Base-by-base conservation (phyloP, 805 yeast species). In the Zygotorulaspora sp. region DNA sequence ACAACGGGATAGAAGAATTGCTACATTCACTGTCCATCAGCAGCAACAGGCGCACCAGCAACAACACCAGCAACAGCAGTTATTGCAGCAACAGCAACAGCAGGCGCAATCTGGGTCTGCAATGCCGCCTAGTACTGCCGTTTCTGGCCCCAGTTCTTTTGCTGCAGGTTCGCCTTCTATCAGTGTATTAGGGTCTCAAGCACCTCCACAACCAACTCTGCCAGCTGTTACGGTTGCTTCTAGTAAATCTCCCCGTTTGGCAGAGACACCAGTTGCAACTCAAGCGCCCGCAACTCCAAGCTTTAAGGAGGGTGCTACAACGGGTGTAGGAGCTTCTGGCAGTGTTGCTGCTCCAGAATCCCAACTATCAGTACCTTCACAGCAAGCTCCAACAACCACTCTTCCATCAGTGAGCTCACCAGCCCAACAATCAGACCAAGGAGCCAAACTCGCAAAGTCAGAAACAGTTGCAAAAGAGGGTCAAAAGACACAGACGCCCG, bases 1-100 rank as follows among this genome's bases (percentile, higher is more conserved):
- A 53, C 77, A 73, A 55, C 72, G 89, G 52, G 94, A 85, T 58
- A 74, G 90, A 60, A 70, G 72, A 52, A 62, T 67, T 27, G 50
- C 54, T 1, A 45, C 58, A 10, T 46, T 55, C 58, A 62, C 59
- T 63, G 52, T 54, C 19, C 76, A 67, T 39, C 74, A 64, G 38
- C 72, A 68, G 44, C 72, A 66, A 40, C 68, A 61, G 38, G 68
- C 61, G 32, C 68, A 45, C 20, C 40, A 29, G 16, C 44, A 36
- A 14, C 45, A 59, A 40, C 61, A 61, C 17, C 65, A 57, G 39
- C 62, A 49, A 20, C 65, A 55, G 33, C 65, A 52, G 24, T 63
- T 52, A 21, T 57, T 47, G 22, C 55, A 47, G 18, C 52, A 46
- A 18, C 53, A 43, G 22, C 58, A 41, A 36, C 48, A 39, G n/a